Conservation (phyloP, 129 eudicot genomes). For the Helichrysum umbraculigerum region DNA sequence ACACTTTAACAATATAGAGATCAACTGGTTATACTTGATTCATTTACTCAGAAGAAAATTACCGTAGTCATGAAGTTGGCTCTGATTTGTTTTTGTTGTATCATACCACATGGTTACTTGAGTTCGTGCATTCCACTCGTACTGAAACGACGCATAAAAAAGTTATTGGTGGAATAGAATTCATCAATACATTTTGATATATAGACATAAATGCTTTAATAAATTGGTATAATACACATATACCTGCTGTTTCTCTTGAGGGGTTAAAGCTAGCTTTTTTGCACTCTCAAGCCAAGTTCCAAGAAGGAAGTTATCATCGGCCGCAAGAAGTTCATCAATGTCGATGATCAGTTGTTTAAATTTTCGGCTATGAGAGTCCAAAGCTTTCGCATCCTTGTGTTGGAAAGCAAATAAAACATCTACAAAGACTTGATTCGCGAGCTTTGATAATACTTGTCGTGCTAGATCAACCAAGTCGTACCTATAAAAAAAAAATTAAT, state of each 20-base stretch:
- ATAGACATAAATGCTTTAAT: neutral
- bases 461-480: conserved; percentile 96
- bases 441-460: conserved; percentile 87
- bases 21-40: neutral
- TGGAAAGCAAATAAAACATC: conserved; percentile 63
- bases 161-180: neutral
- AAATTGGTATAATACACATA: neutral
- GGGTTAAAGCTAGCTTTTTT: conserved; percentile 54
- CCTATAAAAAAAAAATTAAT: conserved; percentile 45
- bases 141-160: conserved; percentile 39
- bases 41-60: conserved; percentile 2
- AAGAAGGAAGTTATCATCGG: conserved; percentile 91
- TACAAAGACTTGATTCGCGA: conserved; percentile 80
- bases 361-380: conserved; percentile 46
- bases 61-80: conserved; percentile 97
- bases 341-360: conserved; percentile 76
- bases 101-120: conserved; percentile 98
- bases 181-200: neutral
- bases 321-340: conserved; percentile 77
- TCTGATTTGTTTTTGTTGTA: conserved; percentile 58
- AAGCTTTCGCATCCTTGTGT: conserved; percentile 55
- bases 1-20: neutral
- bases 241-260: conserved; percentile 72
- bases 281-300: conserved; percentile 97
- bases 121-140: conserved; percentile 97